Evolutionary conservation across 306 rosid genomes (phyloP), one percentile per base, ranked within the genome.

Genomic region (Quercus ilex): DNA sequence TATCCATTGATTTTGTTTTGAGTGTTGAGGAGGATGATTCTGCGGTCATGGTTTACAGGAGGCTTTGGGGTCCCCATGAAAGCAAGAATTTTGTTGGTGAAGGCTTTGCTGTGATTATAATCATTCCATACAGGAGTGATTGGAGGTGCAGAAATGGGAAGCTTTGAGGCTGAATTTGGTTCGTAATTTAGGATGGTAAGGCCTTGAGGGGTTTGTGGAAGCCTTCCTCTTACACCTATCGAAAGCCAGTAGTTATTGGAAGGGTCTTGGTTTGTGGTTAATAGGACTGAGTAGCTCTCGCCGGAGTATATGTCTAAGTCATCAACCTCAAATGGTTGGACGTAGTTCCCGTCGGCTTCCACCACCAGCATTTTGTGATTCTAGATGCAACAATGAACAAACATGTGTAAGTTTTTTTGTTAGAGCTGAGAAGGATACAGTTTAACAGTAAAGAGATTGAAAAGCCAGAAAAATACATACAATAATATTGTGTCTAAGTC

Each of bases 311-410:
- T 92, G 81, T 94, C 97, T 2, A 94, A 69, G 74, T 92, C 91
- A n/a, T 84, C 80, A 0, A 89, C 88, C 0, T 2, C 58, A 13
- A 92, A 92, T 63, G 99, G 97, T 4, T 87, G 78, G 0, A 94
- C 86, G n/a, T 92, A 87, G 76, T 94, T 92, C 46, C 95, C 97
- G n/a, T 92, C 97, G 0, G 95, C 97, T 80, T 94, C 99, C 65
- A 92, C 95, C 78, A 92, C 97, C 68, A 86, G 19, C 76, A 94
- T 64, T 52, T 85, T 86, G 92, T 94, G 99, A 84, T 83, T 88
- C 99, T 94, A 58, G 1, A 46, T 0, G 6, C 46, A 41, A 41
- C 46, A 57, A 4, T 3, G 8, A 35, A 51, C 8, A 0, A 58
- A 31, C 25, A 56, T 2, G 23, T 33, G 20, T 33, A 30, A 5